Percentiles rank a stretch among this genome's conserved stretches.
Evolutionary conservation across 148 eudicot genomes (phyloP).

Genomic region (Bassia scoparia): DNA sequence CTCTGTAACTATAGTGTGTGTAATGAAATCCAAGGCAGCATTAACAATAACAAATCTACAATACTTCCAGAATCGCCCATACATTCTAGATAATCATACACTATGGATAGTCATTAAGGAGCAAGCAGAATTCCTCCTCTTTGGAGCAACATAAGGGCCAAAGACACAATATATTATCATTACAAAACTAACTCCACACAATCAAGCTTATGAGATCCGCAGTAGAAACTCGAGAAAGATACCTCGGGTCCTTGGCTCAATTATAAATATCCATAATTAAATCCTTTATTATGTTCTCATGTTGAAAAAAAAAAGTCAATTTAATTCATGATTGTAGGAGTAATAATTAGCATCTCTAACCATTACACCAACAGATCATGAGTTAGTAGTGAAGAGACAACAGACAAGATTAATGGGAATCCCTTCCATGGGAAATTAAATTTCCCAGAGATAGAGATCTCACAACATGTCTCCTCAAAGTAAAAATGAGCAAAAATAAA

Average conservation of each 20-base stretch:
- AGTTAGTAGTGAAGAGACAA: neutral
- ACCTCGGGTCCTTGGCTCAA: neutral
- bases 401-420: constrained; percentile 22
- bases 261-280: neutral
- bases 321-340: neutral
- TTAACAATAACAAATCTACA: neutral
- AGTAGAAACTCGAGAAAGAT: neutral
- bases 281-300: neutral
- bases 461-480: neutral
- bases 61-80: neutral
- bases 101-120: neutral
- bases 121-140: neutral
- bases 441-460: neutral
- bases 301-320: neutral
- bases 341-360: neutral
- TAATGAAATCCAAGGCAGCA: neutral
- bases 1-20: neutral
- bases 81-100: neutral
- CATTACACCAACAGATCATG: neutral
- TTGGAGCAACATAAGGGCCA: neutral
- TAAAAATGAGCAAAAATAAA: neutral
- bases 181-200: neutral
- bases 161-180: neutral
- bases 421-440: neutral
- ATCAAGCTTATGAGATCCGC: neutral